Evolutionary conservation across 306 rosid species (phyloP).

Genomic region (Rubus parviflorus): DNA sequence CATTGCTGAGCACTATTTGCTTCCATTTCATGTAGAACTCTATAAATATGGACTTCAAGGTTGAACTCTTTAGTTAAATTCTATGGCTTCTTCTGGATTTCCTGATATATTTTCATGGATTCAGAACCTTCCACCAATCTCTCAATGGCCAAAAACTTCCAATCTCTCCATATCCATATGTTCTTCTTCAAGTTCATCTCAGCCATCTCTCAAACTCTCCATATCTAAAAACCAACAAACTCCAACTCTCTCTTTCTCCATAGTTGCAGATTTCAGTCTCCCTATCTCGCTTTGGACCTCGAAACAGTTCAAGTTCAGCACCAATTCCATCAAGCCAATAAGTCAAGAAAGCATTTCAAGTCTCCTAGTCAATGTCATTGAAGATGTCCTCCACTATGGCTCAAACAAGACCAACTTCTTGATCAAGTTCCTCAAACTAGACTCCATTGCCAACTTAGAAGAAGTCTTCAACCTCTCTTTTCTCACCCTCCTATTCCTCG

Average conservation of each 20-base stretch:
- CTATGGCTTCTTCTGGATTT: slow-evolving; percentile 56
- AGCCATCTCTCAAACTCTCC: slow-evolving; percentile 70
- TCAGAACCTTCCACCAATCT: slow-evolving; percentile 68
- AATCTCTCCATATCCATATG: slow-evolving; percentile 41
- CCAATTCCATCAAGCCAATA: slow-evolving; percentile 24
- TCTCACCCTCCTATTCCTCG: slow-evolving; percentile 62
- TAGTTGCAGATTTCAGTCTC: slow-evolving; percentile 59
- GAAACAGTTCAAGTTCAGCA: slow-evolving; percentile 50
- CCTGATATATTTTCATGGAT: slow-evolving; percentile 75
- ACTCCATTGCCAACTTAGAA: slow-evolving; percentile 38
- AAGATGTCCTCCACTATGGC: slow-evolving; percentile 75
- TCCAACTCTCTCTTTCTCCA: slow-evolving; percentile 42
- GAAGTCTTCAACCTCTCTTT: slow-evolving; percentile 69
- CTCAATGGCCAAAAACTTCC: slow-evolving; percentile 63
- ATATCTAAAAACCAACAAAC: slow-evolving; percentile 48
- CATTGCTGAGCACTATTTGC: neutral
- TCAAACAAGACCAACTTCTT: slow-evolving; percentile 41
- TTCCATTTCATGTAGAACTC: slow-evolving; percentile 26
- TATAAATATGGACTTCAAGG: slow-evolving; percentile 9
- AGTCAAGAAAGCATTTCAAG: slow-evolving; percentile 46
- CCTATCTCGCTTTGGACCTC: slow-evolving; percentile 84
- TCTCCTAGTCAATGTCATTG: slow-evolving; percentile 59
- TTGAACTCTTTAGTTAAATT: neutral
- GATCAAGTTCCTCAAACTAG: slow-evolving; percentile 51
- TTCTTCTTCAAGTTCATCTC: slow-evolving; percentile 54